phyloP scores from a whole-genome alignment of 73 alveolate species.

The Blepharisma japonicum region DNA sequence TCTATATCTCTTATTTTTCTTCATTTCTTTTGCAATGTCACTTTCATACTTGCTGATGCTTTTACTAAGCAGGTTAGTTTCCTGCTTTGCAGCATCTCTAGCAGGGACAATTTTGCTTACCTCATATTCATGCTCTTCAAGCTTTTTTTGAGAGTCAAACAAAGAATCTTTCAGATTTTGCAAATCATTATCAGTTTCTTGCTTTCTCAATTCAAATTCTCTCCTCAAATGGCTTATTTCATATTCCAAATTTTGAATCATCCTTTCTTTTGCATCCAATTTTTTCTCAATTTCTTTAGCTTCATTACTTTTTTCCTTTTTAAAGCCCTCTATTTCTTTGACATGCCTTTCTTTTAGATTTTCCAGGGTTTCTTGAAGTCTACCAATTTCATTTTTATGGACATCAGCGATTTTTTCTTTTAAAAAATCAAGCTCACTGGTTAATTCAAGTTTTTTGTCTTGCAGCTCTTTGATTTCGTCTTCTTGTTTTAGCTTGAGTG shows the following conservation, averaged over 20 bases:
- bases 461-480: too few relatives aligned
- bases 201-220: neutral
- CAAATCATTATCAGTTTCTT: neutral
- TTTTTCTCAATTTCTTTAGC: too few relatives aligned
- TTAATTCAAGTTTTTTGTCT: too few relatives aligned
- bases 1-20: neutral
- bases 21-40: slow-evolving; percentile 25
- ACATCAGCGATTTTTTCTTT: too few relatives aligned
- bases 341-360: too few relatives aligned
- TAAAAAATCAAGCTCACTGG: too few relatives aligned
- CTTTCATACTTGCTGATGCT: neutral
- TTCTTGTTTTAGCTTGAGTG: too few relatives aligned
- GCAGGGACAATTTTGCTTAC: neutral
- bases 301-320: too few relatives aligned
- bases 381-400: too few relatives aligned
- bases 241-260: neutral
- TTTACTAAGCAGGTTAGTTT: neutral
- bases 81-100: slow-evolving; percentile 14
- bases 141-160: slow-evolving; percentile 2
- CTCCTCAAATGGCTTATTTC: neutral
- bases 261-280: neutral
- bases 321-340: too few relatives aligned
- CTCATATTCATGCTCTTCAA: slow-evolving; percentile 3
- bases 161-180: neutral
- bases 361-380: too few relatives aligned